Evolutionary conservation across 257 asterid species (phyloP), one percentile per base, ranked within the genome.

Genomic region (Eucommia ulmoides): DNA sequence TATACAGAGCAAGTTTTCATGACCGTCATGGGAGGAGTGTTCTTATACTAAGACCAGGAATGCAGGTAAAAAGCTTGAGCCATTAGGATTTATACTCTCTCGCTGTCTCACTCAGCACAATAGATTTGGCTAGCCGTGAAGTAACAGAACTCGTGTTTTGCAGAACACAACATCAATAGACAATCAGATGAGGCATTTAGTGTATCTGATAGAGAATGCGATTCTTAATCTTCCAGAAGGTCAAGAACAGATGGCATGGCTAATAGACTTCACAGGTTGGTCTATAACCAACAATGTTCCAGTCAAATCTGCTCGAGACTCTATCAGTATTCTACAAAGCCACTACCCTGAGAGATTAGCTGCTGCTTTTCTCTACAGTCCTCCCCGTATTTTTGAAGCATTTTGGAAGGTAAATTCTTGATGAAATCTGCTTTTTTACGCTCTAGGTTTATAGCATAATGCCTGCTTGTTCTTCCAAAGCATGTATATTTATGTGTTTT

Each of bases 331-430:
- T 59, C 73, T 89, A 23, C 96, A 89, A 56, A 89, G 80, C 56
- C 94, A 89, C 56, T 89, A 78, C 59, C 98, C 93, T 0, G 98
- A 89, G 71, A 78, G 98, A 62, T 74, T 85, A 38, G 98, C 80
- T 18, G 41, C 80, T 18, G 94, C 93, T 0, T 83, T 89, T 70
- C 75, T 89, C 19, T 89, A 80, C 74, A 82, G 41, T 69, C 98
- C 98, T 33, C 98, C 98, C 1, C 88, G 93, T 18, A 61, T 85
- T 46, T 89, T 89, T 59, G 93, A 83, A 75, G 79, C 94, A 10
- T 89, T 89, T 74, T 89, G 98, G 96, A 85, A 75, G 96, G 96
- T 88, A n/a, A n/a, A n/a, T n/a, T n/a, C n/a, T n/a, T n/a, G n/a
- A n/a, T n/a, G n/a, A n/a, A n/a, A n/a, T n/a, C n/a, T n/a, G n/a